phyloP scores from a whole-genome alignment of 78 protist genomes.

The Polysphondylium violaceum region DNA sequence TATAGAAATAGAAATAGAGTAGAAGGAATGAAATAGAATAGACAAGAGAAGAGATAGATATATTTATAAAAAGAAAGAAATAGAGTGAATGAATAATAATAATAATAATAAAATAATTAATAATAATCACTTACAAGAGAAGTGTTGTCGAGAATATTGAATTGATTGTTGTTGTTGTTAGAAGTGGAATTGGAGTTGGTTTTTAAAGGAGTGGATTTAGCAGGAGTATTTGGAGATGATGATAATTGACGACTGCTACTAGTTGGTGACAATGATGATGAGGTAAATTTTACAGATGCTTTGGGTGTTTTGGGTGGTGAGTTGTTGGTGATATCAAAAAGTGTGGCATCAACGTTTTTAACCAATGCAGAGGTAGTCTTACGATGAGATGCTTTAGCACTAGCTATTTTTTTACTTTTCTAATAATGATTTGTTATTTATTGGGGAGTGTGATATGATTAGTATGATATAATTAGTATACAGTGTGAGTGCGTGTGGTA shows the following conservation, averaged over 20 bases:
- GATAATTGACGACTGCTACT: not conserved
- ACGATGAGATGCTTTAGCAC: slow-evolving; percentile 43
- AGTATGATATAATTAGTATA: no score
- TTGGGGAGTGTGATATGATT: no score
- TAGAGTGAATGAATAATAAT: not conserved
- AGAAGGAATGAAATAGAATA: no score
- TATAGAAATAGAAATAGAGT: slow-evolving; percentile 5
- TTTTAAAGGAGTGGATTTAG: slow-evolving; percentile 31
- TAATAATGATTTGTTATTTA: no score
- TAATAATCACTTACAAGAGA: slow-evolving; percentile 18
- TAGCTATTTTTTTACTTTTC: no score
- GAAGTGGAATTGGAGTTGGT: not conserved
- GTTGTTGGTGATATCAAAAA: slow-evolving; percentile 11
- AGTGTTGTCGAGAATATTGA: slow-evolving; percentile 8
- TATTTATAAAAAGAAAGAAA: not conserved
- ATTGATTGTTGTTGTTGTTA: slow-evolving; percentile 12
- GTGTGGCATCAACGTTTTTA: slow-evolving; percentile 49
- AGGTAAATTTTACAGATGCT: not conserved
- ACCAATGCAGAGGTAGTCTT: slow-evolving; percentile 71
- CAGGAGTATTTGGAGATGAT: not conserved
- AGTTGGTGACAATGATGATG: slow-evolving; percentile 11
- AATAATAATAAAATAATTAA: not conserved
- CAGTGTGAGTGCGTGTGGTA: no score
- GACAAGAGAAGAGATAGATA: no score
- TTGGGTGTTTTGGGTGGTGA: slow-evolving; percentile 12